Evolutionary conservation across 805 yeast genomes (phyloP), one percentile per base, ranked within the genome.

Genomic region (Kuraishia borneana): DNA sequence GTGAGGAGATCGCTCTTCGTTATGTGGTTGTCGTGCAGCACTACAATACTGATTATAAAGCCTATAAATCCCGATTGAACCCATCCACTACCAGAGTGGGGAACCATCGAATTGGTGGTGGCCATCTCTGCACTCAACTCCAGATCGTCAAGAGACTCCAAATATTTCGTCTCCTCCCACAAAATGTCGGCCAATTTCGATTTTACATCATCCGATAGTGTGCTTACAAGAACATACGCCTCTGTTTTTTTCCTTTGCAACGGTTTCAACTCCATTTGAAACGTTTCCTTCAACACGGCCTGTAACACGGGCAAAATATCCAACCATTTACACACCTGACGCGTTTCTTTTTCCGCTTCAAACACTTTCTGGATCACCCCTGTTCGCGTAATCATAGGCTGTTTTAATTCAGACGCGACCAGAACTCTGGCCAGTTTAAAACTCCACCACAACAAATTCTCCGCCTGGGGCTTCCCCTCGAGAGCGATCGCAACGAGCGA

Each of bases 11-110:
- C 59, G 21, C 41, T 40, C 28, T 50, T 50, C 17, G 46, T 41
- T 7, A 55, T 38, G 21, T 47, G 44, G 32, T 55, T 53, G 3
- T 45, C 50, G 31, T 53, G 45, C 18, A 57, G 32, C 9, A 50
- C 35, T 2, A 56, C 34, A 6, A 48, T 37, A 3, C 52, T 36
- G 2, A 56, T 26, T 4, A 57, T 39, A 1, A 58, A 41, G 20
- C 50, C 18, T 9, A 44, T 43, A 19, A 51, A 34, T 1, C 63
- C 63, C 25, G 45, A 45, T 2, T 41, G 40, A 9, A 48, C 36
- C 2, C 44, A 8, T 5, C 42, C 50, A 1, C 42, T 27, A 2
- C 45, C 41, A 2, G 60, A 50, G 32, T 39, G 46, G 2, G 56
- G 55, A n/a, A 33, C n/a, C 17, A 27, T 16, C 22, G n/a, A 6